These are phyloP conservation scores for Viola pubescens DNA, from an alignment of 441 rosid species.

Conservation along the genomic window DNA sequence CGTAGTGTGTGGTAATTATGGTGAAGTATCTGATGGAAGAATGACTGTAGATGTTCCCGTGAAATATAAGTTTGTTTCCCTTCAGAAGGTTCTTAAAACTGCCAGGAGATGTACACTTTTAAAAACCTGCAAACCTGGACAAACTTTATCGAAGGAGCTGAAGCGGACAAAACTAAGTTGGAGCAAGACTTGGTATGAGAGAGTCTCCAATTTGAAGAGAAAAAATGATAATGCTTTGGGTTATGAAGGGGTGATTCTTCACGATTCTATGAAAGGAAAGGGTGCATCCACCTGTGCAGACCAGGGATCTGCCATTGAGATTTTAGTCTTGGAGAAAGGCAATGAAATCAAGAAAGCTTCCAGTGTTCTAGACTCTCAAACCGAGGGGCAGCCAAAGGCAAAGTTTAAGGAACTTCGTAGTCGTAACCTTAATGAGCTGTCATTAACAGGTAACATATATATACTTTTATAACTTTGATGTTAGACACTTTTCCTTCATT, in stretches of 20 bases:
- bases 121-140: slow-evolving; percentile 20
- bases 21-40: slow-evolving; percentile 29
- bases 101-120: slow-evolving; percentile 20
- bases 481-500: neutral
- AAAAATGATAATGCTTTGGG: slow-evolving; percentile 12
- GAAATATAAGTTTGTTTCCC: slow-evolving; percentile 37
- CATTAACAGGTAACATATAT: slow-evolving; percentile 31
- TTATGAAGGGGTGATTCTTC: slow-evolving; percentile 13
- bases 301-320: slow-evolving; percentile 19
- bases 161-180: slow-evolving; percentile 5
- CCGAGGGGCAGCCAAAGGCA: slow-evolving; percentile 18
- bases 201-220: slow-evolving; percentile 15
- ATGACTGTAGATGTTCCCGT: slow-evolving; percentile 18
- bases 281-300: slow-evolving; percentile 10
- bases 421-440: slow-evolving; percentile 44
- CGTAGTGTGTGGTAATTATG: slow-evolving; percentile 38
- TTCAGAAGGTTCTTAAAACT: slow-evolving; percentile 34
- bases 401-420: slow-evolving; percentile 33
- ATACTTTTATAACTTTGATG: neutral
- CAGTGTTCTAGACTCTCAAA: slow-evolving; percentile 2
- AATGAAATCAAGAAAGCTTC: slow-evolving; percentile 12
- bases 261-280: slow-evolving; percentile 15
- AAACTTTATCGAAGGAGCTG: slow-evolving; percentile 14
- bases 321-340: slow-evolving; percentile 14
- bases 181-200: slow-evolving; percentile 16